Base-by-base conservation (phyloP, 495 filamentous ascomycete species). In the Cudoniella acicularis region DNA sequence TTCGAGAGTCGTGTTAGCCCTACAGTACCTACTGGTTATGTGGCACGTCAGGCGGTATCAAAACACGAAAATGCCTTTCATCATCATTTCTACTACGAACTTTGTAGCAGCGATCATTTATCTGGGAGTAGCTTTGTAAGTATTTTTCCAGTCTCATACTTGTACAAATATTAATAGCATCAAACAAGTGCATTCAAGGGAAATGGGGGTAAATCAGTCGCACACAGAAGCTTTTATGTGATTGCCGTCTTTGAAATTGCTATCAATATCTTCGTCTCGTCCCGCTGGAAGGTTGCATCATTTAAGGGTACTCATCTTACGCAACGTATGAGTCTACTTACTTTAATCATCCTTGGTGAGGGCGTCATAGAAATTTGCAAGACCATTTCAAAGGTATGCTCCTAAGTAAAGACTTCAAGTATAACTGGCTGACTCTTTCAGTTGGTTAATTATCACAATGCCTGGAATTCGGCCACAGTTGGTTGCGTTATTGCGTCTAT, bases 321-420 rank as follows among this genome's bases (percentile, higher is more conserved):
- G 45, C 75, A 83, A 43, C 75, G 87, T 40, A 82, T 89, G 79
- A 79, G 77, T 23, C 75, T 88, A 8, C 74, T 88, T 21, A 88
- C 86, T 0, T 73, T 87, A 49, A 87, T 88, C 64, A 84, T 87
- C 54, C 75, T 89, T 52, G 87, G 87, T 11, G 86, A 89, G 67
- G 84, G 85, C 25, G 77, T 87, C 30, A 64, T 70, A 11, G 54
- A 61, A 13, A 48, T 70, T 20, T 58, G 59, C 11, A 60, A 67
- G 13, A 66, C 63, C n/a, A 64, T 71, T 10, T 51, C 63, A 6
- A 68, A 54, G 20, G 54, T 49, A 42, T 36, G 13, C 24, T 6
- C 9, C 49, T 52, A 24, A 52, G 10, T 2, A 2, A 3, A 30
- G 9, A 6, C 9, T 54, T 41, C 40, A 2, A 41, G 1, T 11